Base-by-base conservation (phyloP, 257 asterid species). In the Fraxinus cuspidata region DNA sequence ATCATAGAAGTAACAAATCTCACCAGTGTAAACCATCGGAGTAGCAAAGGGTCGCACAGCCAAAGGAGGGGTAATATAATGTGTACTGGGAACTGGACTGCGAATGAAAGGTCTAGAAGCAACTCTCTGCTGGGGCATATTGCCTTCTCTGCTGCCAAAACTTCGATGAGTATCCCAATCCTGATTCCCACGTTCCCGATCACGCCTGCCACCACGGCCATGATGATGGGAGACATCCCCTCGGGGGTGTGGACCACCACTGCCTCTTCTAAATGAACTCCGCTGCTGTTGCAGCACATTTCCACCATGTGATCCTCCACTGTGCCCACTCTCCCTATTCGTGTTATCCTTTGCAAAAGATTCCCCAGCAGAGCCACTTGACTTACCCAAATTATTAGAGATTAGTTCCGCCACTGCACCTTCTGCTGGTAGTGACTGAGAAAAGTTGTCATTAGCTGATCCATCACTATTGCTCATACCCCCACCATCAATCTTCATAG, bases 1-100 rank as follows among this genome's bases (percentile, higher is more conserved):
- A 77, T 21, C 21, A 38, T 58, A 79, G 16, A 66, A 79, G 73
- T 47, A 70, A 27, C 72, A 83, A 49, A 70, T 72, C 83, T 86
- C 82, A 90, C 97, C 97, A 21, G 92, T 85, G 77, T 90, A 89
- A 81, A 84, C 78, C 79, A 92, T 37, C 19, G 92, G 87, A 31
- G 85, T 27, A 40, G 78, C 84, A 78, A 76, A 86, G 56, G 93
- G 91, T 19, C 84, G 87, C 77, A 90, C 75, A 42, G 79, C 71
- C 37, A 86, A 58, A 44, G 92, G 78, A 71, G 92, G 85, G 65
- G 88, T 83, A 71, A 83, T 74, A 82, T 82, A 86, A 53, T 90
- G 72, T 29, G 86, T 77, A 76, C 80, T 83, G 19, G 86, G 87
- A 63, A 85, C 78, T 69, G 92, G 89, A 35, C 84, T 89, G 25